A percentile compares a stretch with the other conserved stretches of the same genome.
Evolutionary conservation across 805 yeast species (phyloP).

Genomic region (Saccharomycopsis vini): DNA sequence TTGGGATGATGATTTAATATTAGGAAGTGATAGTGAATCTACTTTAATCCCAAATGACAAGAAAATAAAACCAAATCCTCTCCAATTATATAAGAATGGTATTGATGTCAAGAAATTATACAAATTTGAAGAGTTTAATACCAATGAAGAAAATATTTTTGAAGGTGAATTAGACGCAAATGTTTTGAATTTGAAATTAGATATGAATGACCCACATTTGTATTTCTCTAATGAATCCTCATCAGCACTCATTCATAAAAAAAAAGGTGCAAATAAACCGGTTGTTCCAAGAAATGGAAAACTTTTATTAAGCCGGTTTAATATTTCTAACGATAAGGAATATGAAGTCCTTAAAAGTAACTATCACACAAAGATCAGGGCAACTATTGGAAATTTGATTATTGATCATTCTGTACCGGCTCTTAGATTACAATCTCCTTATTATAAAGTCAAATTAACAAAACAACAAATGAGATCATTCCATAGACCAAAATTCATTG

Average conservation of each 20-base stretch:
- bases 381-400: conserved; percentile 81
- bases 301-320: conserved; percentile 51
- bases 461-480: conserved; percentile 63
- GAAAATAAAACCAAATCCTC: conserved; percentile 20
- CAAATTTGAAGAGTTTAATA: conserved; percentile 27
- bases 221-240: conserved; percentile 35
- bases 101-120: conserved; percentile 17
- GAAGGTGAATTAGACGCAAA: conserved; percentile 44
- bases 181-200: conserved; percentile 40
- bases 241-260: conserved; percentile 10
- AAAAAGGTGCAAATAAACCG: conserved; percentile 25
- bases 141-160: conserved; percentile 54
- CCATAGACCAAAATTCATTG: conserved; percentile 70
- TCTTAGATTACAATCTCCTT: conserved; percentile 77
- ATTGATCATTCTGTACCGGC: conserved; percentile 94
- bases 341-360: conserved; percentile 77
- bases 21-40: conserved; percentile 28
- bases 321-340: conserved; percentile 80
- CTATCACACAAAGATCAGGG: conserved; percentile 84
- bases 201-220: conserved; percentile 81
- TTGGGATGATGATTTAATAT: conserved; percentile 64
- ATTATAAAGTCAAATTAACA: conserved; percentile 68
- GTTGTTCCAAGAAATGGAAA: conserved; percentile 46
- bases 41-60: conserved; percentile 18
- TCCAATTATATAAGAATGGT: too few species aligned